phyloP scores from a whole-genome alignment of 495 filamentous ascomycete species.

The Tuber indicum region DNA sequence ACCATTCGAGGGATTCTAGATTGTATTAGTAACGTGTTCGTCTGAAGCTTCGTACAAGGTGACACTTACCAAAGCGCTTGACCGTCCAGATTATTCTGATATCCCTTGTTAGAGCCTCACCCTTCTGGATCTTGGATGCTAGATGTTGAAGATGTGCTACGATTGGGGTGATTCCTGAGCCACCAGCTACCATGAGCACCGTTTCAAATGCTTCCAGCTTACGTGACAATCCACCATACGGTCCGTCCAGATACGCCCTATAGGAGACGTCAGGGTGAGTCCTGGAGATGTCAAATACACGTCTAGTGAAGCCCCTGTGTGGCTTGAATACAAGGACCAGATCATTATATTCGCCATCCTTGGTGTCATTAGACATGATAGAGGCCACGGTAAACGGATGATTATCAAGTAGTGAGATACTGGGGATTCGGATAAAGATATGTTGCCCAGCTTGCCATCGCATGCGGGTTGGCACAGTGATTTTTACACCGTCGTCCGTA shows the following conservation, averaged over 20 bases:
- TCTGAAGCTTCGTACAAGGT: constrained; percentile 5
- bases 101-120: constrained; percentile 83
- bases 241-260: constrained; percentile 82
- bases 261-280: constrained; percentile 81
- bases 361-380: constrained; percentile 65
- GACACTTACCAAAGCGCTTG: constrained; percentile 50
- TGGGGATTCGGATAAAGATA: constrained; percentile 88
- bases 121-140: constrained; percentile 88
- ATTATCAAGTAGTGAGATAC: constrained; percentile 80
- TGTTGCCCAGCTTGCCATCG: constrained; percentile 91
- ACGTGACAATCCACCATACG: constrained; percentile 88
- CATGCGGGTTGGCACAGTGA: constrained; percentile 88
- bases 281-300: constrained; percentile 68
- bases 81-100: constrained; percentile 89
- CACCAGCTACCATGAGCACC: constrained; percentile 84
- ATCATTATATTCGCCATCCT: constrained; percentile 61
- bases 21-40: not conserved
- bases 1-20: constrained; percentile 94
- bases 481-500: constrained; percentile 83
- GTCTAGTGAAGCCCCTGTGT: constrained; percentile 78
- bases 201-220: constrained; percentile 90
- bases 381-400: constrained; percentile 95
- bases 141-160: constrained; percentile 83
- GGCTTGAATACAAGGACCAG: constrained; percentile 86
- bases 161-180: constrained; percentile 88